Evolutionary conservation across 345 rosid genomes (phyloP), one percentile per base, ranked within the genome.

Genomic region (Crucihimalaya himalaica): DNA sequence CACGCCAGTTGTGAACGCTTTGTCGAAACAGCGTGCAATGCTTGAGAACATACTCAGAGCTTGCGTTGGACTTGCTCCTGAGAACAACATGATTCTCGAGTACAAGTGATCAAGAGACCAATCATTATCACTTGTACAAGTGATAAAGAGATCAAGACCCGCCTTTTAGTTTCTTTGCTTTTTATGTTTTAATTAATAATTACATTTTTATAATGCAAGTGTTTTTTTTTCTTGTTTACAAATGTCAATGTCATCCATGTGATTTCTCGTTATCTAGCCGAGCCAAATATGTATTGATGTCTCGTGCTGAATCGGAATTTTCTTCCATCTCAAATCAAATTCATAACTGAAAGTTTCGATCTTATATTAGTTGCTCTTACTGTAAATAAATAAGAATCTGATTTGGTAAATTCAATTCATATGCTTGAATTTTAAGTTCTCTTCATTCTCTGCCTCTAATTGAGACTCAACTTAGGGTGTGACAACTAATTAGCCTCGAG

Each of bases 21-120:
- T 95, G 78, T 81, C 99, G 9, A 95, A 95, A 84, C 99, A 95
- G 83, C 85, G 99, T 14, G 98, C 99, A n/a, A 95, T 95, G 99
- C 92, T 92, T 40, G 98, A 95, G 96, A 95, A 95, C 84, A 87
- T 92, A 65, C 72, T 92, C 77, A 85, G 99, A 83, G 98, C 98
- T 68, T 95, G 99, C 72, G 81, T 92, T 54, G 99, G 99, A 13
- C 81, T 95, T 87, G 84, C 99, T 71, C 99, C 99, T 0, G 99
- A 95, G 83, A 95, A 92, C 88, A 92, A 95, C 87, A 95, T 95
- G 99, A 95, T 92, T 67, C 83, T 95, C 85, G 99, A 95, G 59
- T 95, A 89, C 91, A 95, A 90, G 83, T 95, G 96, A 95, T 46
- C 4, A 19, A 55, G 10, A 10, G 15, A 32, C 59, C 48, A 10